Evolutionary conservation across 257 asterid species (phyloP).

Genomic region (Jaltomata sinuosa): DNA sequence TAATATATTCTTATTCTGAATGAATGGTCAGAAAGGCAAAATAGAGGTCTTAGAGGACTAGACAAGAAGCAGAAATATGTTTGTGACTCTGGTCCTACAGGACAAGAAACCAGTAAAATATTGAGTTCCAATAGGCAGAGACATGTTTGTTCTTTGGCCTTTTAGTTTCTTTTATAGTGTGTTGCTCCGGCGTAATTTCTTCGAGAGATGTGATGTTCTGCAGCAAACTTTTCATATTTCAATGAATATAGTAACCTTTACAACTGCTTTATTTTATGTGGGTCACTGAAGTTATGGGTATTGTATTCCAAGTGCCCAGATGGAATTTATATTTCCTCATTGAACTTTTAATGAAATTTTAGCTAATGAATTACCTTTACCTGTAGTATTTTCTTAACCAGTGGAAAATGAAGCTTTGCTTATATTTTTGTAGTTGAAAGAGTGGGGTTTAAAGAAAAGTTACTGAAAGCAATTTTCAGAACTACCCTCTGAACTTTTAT

Average conservation of each 20-base stretch:
- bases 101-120: neutral
- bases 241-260: neutral
- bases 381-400: neutral
- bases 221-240: neutral
- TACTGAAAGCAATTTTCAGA: neutral
- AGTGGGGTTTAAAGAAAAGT: neutral
- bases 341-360: neutral
- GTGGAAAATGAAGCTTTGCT: neutral
- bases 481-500: neutral
- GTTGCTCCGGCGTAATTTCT: neutral
- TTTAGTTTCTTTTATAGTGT: neutral
- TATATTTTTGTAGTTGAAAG: neutral
- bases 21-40: neutral
- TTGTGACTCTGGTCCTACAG: neutral
- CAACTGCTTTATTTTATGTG: neutral
- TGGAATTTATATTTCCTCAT: neutral
- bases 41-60: neutral
- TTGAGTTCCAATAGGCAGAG: neutral
- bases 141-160: neutral
- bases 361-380: neutral
- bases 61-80: neutral
- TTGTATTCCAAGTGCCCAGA: neutral
- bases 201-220: neutral
- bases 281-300: neutral
- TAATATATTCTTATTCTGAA: neutral